Conservation (phyloP, 169 alveolate genomes). For the Cryptosporidium ryanae region DNA sequence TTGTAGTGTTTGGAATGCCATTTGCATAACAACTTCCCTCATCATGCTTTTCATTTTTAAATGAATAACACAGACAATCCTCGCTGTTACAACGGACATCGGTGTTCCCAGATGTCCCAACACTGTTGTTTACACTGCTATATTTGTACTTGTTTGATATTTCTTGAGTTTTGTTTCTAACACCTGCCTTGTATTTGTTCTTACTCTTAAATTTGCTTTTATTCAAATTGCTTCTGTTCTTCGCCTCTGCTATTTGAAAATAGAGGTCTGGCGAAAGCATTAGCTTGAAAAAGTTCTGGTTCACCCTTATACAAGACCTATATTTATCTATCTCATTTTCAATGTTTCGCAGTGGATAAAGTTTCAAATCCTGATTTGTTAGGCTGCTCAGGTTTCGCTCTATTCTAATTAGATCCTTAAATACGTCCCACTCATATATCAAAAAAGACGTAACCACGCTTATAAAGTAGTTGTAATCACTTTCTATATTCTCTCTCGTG, state of each 20-base stretch:
- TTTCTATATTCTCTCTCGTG: slow-evolving; percentile 71
- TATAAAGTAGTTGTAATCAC: slow-evolving; percentile 84
- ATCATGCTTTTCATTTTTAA: not conserved
- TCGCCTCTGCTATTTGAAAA: not conserved
- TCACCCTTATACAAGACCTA: slow-evolving; percentile 14
- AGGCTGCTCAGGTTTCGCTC: slow-evolving; percentile 81
- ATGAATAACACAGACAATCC: not conserved
- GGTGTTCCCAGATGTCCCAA: too few relatives aligned
- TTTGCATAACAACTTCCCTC: not conserved
- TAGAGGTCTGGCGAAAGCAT: slow-evolving; percentile 69
- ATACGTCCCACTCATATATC: slow-evolving; percentile 84
- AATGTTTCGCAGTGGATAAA: slow-evolving; percentile 3
- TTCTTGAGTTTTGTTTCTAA: not conserved
- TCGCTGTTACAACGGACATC: slow-evolving; percentile 3
- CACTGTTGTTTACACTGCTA: not conserved
- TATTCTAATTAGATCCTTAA: slow-evolving; percentile 83
- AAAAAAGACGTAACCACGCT: slow-evolving; percentile 84
- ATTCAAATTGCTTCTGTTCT: not conserved
- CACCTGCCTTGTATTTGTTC: not conserved
- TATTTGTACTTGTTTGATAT: not conserved
- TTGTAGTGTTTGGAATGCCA: slow-evolving; percentile 58
- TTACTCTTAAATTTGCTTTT: not conserved
- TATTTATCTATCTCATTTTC: slow-evolving; percentile 45
- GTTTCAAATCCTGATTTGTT: slow-evolving; percentile 53
- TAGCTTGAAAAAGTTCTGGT: slow-evolving; percentile 50